Percentiles rank a stretch among this genome's conserved stretches.
phyloP scores from a whole-genome alignment of 495 filamentous ascomycete species.

The Lasiosphaeris hirsuta region DNA sequence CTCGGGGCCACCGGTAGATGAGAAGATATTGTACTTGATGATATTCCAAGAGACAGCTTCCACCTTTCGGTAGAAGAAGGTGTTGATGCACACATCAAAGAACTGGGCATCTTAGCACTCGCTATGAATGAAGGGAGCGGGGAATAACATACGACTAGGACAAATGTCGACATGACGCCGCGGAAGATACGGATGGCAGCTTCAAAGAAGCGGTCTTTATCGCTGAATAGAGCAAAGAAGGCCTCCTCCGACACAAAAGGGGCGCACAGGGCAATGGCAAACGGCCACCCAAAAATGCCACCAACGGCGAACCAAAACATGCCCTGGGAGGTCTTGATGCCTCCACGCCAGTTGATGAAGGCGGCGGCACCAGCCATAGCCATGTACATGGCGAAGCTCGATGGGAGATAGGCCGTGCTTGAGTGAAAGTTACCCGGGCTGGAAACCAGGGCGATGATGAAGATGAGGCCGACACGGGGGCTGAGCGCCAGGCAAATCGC shows the following conservation, averaged over 20 bases:
- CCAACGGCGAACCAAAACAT: conserved; percentile 93
- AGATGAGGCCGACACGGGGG: conserved; percentile 77
- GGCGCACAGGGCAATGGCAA: conserved; percentile 75
- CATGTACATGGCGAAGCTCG: conserved; percentile 95
- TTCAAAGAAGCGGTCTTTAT: conserved; percentile 54
- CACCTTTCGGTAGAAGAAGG: conserved; percentile 76
- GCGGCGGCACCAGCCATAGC: conserved; percentile 80
- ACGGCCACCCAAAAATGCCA: conserved; percentile 91
- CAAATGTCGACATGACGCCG: conserved; percentile 61
- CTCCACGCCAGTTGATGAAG: conserved; percentile 81
- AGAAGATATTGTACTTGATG: conserved; percentile 91
- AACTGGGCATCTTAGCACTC: conserved; percentile 24
- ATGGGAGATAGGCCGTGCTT: conserved; percentile 81
- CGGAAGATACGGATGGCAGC: conserved; percentile 57
- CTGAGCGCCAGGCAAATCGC: conserved; percentile 70
- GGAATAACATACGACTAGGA: conserved; percentile 62
- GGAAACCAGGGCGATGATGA: conserved; percentile 67
- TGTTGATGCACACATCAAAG: conserved; percentile 64
- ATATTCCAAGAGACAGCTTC: conserved; percentile 87
- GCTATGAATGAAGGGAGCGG: conserved; percentile 18
- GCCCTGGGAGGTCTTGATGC: conserved; percentile 71
- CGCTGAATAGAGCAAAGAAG: conserved; percentile 56
- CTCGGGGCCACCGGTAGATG: conserved; percentile 73
- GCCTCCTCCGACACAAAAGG: conserved; percentile 80
- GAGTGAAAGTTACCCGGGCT: conserved; percentile 94